Evolutionary conservation across 257 asterid species (phyloP).

Genomic region (Przewalskia tangutica): DNA sequence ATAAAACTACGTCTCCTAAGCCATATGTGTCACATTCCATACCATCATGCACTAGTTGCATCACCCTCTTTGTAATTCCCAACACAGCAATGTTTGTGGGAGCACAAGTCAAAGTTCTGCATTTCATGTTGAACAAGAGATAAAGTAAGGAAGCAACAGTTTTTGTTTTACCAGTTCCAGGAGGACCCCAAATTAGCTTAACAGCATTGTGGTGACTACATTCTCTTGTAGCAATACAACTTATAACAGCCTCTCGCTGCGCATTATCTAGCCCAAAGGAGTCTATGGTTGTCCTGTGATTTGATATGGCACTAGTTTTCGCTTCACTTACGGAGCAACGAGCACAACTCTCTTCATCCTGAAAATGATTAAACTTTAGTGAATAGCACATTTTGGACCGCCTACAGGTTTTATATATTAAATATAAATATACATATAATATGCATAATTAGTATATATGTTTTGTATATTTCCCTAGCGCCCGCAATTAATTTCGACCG

Average conservation of each 20-base stretch:
- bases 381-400: too few relatives aligned
- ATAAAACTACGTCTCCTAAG: background rate
- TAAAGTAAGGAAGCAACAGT: background rate
- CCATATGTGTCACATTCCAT: background rate
- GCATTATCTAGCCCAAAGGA: constrained; percentile 25
- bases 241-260: constrained; percentile 21
- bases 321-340: constrained; percentile 6
- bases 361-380: background rate
- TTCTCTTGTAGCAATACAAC: constrained; percentile 15
- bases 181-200: background rate
- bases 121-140: background rate
- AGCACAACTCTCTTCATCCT: constrained; percentile 24
- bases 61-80: background rate
- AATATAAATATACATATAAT: too few relatives aligned
- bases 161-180: background rate
- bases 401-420: too few relatives aligned
- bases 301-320: background rate
- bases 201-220: background rate
- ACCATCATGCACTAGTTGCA: background rate
- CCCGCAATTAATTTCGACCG: too few relatives aligned
- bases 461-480: too few relatives aligned
- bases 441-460: too few relatives aligned
- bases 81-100: background rate
- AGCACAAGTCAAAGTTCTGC: background rate
- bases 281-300: background rate